Conservation (phyloP, 2,329 filamentous ascomycete species). For the Microdochium trichocladiopsis region DNA sequence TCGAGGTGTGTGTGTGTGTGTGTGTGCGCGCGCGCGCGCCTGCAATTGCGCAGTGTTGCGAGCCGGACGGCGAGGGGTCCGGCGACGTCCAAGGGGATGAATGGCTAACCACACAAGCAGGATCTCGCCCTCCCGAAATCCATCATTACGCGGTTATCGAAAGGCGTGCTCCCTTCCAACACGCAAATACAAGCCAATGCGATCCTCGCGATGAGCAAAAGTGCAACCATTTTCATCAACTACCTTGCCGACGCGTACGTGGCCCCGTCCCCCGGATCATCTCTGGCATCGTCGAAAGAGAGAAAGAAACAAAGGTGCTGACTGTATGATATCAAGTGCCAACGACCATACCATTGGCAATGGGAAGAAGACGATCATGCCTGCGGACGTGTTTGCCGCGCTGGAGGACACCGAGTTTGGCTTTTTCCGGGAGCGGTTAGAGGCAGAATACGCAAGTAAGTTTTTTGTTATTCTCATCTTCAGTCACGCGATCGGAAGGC, state of each 20-base stretch:
- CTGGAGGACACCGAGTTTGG: constrained; percentile 70
- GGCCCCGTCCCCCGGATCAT: not conserved
- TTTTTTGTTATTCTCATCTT: constrained; percentile 2
- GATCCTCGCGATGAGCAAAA: constrained; percentile 71
- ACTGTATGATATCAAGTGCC: constrained; percentile 42
- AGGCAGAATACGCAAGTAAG: constrained; percentile 71
- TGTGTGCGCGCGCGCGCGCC: too few relatives aligned
- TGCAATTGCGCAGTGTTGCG: too few relatives aligned
- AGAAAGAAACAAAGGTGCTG: not conserved
- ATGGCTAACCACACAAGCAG: constrained; percentile 27
- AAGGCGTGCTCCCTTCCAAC: constrained; percentile 72
- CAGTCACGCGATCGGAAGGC: too few relatives aligned
- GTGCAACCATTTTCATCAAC: constrained; percentile 77
- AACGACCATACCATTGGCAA: constrained; percentile 61
- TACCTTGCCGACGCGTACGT: constrained; percentile 70
- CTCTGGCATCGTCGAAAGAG: too few relatives aligned
- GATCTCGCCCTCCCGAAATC: constrained; percentile 74
- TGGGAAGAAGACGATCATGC: constrained; percentile 74
- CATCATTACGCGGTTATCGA: constrained; percentile 72
- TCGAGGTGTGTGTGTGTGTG: constrained; percentile 39
- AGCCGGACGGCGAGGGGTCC: too few relatives aligned
- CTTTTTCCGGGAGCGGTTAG: constrained; percentile 61
- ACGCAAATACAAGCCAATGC: constrained; percentile 81
- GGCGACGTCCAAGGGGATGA: not conserved
- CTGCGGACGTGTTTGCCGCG: constrained; percentile 68